Percentiles rank a stretch among this genome's conserved stretches.
phyloP scores from a whole-genome alignment of 2,329 filamentous ascomycete genomes.

The Emergomyces orientalis region DNA sequence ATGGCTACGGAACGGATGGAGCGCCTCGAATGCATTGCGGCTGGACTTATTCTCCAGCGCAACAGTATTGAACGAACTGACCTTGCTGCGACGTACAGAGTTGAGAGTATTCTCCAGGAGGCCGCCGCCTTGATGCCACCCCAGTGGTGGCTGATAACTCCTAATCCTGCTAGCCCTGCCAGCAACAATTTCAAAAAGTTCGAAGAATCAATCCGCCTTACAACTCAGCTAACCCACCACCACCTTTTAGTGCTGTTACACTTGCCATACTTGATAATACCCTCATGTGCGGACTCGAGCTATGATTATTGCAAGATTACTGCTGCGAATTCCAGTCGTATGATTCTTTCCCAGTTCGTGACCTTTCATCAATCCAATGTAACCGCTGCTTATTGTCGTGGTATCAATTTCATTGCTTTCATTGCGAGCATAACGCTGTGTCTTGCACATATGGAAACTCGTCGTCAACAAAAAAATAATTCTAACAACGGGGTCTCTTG shows the following conservation, averaged over 20 bases:
- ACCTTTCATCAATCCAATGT: conserved; percentile 33
- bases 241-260: conserved; percentile 46
- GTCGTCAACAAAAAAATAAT: conserved; percentile 7
- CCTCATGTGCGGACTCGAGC: conserved; percentile 23
- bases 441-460: conserved; percentile 22
- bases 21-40: conserved; percentile 37
- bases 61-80: conserved; percentile 31
- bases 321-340: conserved; percentile 44
- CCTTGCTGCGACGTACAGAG: conserved; percentile 38
- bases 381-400: conserved; percentile 19
- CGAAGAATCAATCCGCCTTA: conserved; percentile 28
- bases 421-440: conserved; percentile 21
- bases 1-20: conserved; percentile 37
- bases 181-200: conserved; percentile 18
- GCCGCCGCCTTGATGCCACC: conserved; percentile 33
- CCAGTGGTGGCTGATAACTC: conserved; percentile 40
- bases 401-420: conserved; percentile 22
- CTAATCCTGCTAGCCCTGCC: conserved; percentile 5
- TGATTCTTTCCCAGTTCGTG: conserved; percentile 43
- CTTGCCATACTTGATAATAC: conserved; percentile 46
- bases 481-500: conserved; percentile 15
- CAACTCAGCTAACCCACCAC: conserved; percentile 44
- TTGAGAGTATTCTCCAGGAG: conserved; percentile 36
- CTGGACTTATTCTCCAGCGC: conserved; percentile 41
- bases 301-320: conserved; percentile 44